phyloP scores from a whole-genome alignment of 768 basidiomycete genomes.

The Cytidiella melzeri region DNA sequence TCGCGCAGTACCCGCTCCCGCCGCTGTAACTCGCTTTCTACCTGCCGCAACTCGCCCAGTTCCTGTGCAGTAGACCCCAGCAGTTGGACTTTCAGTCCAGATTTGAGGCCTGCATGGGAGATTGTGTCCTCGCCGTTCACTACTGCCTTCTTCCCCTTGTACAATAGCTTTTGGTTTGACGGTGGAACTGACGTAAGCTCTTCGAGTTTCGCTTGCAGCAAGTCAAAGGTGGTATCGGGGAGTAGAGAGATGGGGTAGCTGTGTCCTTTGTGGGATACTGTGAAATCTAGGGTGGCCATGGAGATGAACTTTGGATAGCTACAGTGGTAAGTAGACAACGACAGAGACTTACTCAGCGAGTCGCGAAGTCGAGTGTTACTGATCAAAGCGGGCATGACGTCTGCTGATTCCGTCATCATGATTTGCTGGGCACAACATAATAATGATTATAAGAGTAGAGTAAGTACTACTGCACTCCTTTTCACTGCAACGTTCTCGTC shows the following conservation, averaged over 20 bases:
- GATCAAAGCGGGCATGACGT: no score
- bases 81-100: conserved; percentile 64
- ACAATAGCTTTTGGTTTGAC: conserved; percentile 63
- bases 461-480: no score
- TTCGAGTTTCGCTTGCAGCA: conserved; percentile 46
- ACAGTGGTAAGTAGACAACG: no score
- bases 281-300: conserved; percentile 12
- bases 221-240: conserved; percentile 43
- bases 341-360: no score
- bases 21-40: conserved; percentile 52
- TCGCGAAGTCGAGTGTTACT: no score
- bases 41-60: conserved; percentile 44
- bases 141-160: conserved; percentile 53
- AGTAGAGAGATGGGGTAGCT: conserved; percentile 41
- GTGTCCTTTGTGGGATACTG: conserved; percentile 43
- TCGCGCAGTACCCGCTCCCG: conserved; percentile 41
- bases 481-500: no score
- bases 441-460: no score
- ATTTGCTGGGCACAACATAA: no score
- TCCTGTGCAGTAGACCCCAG: conserved; percentile 60
- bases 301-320: background rate
- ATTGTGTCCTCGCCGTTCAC: conserved; percentile 23
- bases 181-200: conserved; percentile 63
- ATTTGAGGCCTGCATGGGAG: conserved; percentile 48
- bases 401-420: no score